Evolutionary conservation across 2,329 filamentous ascomycete species (phyloP).

Genomic region (Magnaporthiopsis incrustans): DNA sequence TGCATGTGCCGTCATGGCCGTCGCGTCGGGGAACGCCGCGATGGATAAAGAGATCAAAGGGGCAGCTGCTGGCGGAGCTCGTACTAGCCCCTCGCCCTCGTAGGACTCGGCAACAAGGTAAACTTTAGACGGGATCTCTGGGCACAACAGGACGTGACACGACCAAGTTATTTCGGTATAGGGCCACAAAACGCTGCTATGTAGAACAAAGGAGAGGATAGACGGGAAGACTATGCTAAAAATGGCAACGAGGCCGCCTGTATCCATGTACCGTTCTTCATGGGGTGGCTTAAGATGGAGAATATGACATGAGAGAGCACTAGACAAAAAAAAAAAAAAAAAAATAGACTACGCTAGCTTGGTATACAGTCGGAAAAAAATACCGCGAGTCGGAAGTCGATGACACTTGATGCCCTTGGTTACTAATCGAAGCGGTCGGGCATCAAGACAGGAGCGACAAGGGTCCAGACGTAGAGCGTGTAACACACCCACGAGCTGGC

Average conservation of each 20-base stretch:
- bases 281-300: no score
- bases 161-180: not conserved
- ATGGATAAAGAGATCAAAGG: not conserved
- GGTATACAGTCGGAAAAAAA: not conserved
- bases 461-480: slow-evolving; percentile 84
- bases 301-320: not conserved
- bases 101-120: not conserved
- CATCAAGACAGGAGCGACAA: slow-evolving; percentile 77
- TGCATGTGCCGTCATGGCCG: not conserved
- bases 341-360: not conserved
- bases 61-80: no score
- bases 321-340: not conserved
- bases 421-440: slow-evolving; percentile 71
- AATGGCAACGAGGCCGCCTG: not conserved
- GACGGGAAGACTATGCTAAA: slow-evolving; percentile 14
- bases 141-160: not conserved
- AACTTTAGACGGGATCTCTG: not conserved
- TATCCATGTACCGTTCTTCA: no score
- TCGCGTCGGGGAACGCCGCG: not conserved
- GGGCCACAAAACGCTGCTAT: not conserved
- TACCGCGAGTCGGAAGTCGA: no score
- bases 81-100: not conserved
- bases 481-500: slow-evolving; percentile 97
- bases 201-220: not conserved
- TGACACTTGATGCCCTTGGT: not conserved